Evolutionary conservation across 306 rosid genomes (phyloP).

Genomic region (Cucurbita pepo): DNA sequence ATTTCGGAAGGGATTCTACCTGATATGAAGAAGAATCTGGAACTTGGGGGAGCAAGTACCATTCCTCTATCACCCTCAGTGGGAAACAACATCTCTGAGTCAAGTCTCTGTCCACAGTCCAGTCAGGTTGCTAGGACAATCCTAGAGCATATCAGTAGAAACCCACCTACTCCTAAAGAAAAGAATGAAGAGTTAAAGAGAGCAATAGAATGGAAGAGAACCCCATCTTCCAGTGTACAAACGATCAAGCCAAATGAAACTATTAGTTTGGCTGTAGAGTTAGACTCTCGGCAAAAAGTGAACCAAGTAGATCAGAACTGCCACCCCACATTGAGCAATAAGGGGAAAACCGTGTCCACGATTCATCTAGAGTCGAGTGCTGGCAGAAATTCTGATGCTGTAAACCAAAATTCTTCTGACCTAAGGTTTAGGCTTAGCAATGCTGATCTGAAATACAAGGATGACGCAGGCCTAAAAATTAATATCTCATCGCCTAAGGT

Average conservation of each 20-base stretch:
- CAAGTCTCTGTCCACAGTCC: conserved; percentile 36
- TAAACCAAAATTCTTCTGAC: conserved; percentile 17
- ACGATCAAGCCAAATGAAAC: conserved; percentile 25
- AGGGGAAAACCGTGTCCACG: conserved; percentile 9
- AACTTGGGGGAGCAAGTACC: conserved; percentile 21
- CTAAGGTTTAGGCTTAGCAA: conserved; percentile 14
- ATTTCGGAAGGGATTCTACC: conserved; percentile 25
- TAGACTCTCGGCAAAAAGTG: conserved; percentile 12
- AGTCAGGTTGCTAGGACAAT: conserved; percentile 71
- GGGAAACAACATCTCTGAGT: conserved; percentile 18
- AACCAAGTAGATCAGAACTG: conserved; percentile 20
- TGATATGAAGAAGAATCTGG: conserved; percentile 19
- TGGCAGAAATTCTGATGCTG: conserved; percentile 15
- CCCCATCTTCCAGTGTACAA: conserved; percentile 25
- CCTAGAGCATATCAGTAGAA: conserved; percentile 72
- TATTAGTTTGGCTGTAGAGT: conserved; percentile 16
- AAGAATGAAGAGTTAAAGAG: conserved; percentile 64
- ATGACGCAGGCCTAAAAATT: not conserved
- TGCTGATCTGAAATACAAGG: conserved; percentile 3
- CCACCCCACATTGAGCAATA: conserved; percentile 15
- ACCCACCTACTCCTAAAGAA: conserved; percentile 53
- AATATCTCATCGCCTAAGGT: not conserved
- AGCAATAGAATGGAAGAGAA: conserved; percentile 44
- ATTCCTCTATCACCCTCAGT: conserved; percentile 11
- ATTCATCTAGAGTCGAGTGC: not conserved